Base-by-base conservation (phyloP, 2,329 filamentous ascomycete genomes). In the Penicillium sp. region DNA sequence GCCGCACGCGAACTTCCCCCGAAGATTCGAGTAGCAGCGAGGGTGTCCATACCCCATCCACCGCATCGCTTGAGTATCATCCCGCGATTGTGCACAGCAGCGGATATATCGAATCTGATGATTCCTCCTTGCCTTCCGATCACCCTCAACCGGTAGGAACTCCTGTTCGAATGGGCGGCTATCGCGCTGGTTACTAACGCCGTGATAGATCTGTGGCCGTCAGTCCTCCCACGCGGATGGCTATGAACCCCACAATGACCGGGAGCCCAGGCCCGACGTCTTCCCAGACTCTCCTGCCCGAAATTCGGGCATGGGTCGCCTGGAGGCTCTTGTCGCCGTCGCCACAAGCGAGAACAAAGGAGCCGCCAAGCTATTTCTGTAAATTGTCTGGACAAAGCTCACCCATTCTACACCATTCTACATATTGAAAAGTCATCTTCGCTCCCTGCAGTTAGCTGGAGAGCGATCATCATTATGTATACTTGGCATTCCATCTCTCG, bases 271-370 rank as follows among this genome's bases (percentile, higher is more conserved):
- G 32, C 49, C 64, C 39, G 58, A 57, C 26, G 55, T 64, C 26
- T 65, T 64, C 41, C 53, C 61, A 19, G 58, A 64, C 48, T 55
- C 62, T 8, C 50, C 64, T 39, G 51, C 51, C 40, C 58, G 63
- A 32, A 64, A 67, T 29, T 61, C 62, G 33, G 71, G 69, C 24
- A 72, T 76, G 70, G 72, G 70, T 39, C 67, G 73, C 21, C 63
- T 76, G n/a, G 73, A 76, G 54, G 73, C 73, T 43, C 68, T 76
- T 41, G 74, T 76, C 35, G 74, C 74, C 22, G 73, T 75, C 45
- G 74, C 74, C 31, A 76, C 74, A 6, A 73, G 72, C 47, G 73
- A 73, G 52, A 70, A 72, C 46, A 69, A 70, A 53, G 62, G 62
- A 19, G 52, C 63, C 6, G 51, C 66, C 8, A 67, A 65, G 52